A percentile compares a stretch with the other conserved stretches of the same genome.
Conservation (phyloP, 805 yeast genomes). For the Metschnikowia similis region DNA sequence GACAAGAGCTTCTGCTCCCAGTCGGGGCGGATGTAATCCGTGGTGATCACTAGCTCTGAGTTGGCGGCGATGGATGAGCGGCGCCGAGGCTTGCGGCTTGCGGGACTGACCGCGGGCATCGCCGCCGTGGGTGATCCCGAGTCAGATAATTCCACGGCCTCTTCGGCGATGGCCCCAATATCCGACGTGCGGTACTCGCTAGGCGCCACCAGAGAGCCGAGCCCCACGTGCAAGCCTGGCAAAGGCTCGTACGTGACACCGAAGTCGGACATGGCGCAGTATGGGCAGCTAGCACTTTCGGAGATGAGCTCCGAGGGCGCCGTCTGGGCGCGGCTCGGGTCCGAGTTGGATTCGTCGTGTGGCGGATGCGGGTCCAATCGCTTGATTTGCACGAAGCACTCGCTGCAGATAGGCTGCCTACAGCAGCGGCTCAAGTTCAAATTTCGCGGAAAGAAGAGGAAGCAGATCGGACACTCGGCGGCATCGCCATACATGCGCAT, state of each 20-base stretch:
- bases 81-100: slow-evolving; percentile 17
- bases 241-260: slow-evolving; percentile 81
- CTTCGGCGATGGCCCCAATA: slow-evolving; percentile 9
- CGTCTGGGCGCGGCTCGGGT: slow-evolving; percentile 29
- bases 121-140: not conserved
- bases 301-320: slow-evolving; percentile 65
- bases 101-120: not conserved
- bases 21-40: slow-evolving; percentile 85
- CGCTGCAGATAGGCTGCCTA: slow-evolving; percentile 89
- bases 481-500: slow-evolving; percentile 62
- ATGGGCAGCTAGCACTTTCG: slow-evolving; percentile 90
- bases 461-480: slow-evolving; percentile 92
- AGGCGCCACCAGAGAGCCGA: slow-evolving; percentile 52
- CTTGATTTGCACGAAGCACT: slow-evolving; percentile 94
- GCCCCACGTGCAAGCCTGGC: slow-evolving; percentile 47
- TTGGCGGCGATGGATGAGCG: slow-evolving; percentile 56
- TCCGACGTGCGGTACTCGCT: slow-evolving; percentile 23
- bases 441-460: slow-evolving; percentile 74
- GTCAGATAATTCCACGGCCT: slow-evolving; percentile 4
- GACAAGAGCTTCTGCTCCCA: slow-evolving; percentile 75
- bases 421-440: slow-evolving; percentile 85
- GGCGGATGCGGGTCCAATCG: slow-evolving; percentile 92
- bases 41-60: slow-evolving; percentile 67
- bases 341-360: slow-evolving; percentile 47
- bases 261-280: slow-evolving; percentile 82